Base-by-base conservation (phyloP, 495 filamentous ascomycete species). In the Penicillium diatomitis region DNA sequence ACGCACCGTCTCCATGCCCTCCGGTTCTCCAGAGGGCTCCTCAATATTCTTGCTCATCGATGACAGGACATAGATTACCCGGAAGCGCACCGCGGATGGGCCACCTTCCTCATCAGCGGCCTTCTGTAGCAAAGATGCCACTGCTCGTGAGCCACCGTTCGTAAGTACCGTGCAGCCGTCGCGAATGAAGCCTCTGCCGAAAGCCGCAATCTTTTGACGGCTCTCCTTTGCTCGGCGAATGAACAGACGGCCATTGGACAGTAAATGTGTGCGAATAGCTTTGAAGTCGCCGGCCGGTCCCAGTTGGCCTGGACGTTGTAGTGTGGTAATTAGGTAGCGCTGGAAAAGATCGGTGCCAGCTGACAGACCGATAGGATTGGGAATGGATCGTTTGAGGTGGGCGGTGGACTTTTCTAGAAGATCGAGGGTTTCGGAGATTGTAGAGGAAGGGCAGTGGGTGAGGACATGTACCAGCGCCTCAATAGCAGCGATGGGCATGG, bases 301-400 rank as follows among this genome's bases (percentile, higher is more conserved):
- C 5, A 71, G 54, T 47, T 71, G 64, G 7, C 70, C 69, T 3
- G 79, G 78, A 12, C 77, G 64, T 57, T 83, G 78, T 56, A 85
- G 68, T 36, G 80, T 81, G 38, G 77, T 80, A 49, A 95, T 85
- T 41, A 98, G 80, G 68, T 91, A 98, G 59, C 89, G 83, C 65
- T 92, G 89, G 73, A 97, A 97, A 49, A 96, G 78, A 64, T 96
- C 90, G 56, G 91, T 95, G 56, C 92, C 92, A 43, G 94, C 92
- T 33, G 86, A 88, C 20, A 96, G 77, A 29, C 90, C 70, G 53
- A 97, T 88, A 9, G 90, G 86, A 67, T 98, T 97, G 3, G 86
- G 73, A 38, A 90, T 81, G 9, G 82, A 76, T 46, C 71, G 69
- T 64, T 88, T 88, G 50, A 98, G 77, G 53, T 82, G 79, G 6